Evolutionary conservation across 2,329 filamentous ascomycete species (phyloP), one percentile per base, ranked within the genome.

Genomic region (Fusarium transvaalense): DNA sequence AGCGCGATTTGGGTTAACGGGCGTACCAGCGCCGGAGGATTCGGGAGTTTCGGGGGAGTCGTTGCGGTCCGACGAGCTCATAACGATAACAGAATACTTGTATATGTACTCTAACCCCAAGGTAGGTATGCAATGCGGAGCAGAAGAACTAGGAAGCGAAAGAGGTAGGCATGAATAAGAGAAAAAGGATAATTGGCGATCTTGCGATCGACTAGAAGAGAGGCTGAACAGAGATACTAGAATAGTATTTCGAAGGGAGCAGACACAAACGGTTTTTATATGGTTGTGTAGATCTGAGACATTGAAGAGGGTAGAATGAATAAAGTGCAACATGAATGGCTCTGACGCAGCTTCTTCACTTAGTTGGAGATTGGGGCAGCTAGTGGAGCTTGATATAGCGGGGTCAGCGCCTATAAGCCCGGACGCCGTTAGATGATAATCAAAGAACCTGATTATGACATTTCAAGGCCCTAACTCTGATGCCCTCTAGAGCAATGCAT

Each of bases 1-100:
- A 19, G 71, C 71, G 48, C 68, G 71, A 51, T 73, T 68, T 34
- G 61, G 39, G 61, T 61, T 69, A 19, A 61, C 45, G 31, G 73
- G 72, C n/a, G 73, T 75, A 45, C 61, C 66, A 42, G 65, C 64
- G 55, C 73, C 73, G 37, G 73, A 74, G 14, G 72, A 64, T 48
- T 70, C 66, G 46, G 71, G 59, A 14, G 61, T 42, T 55, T 73
- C 72, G 61, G 71, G 60, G 51, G 67, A 71, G 58, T 69, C 60
- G 60, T 61, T 60, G 53, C 56, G 64, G 66, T 69, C 66, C 37
- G 69, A 67, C 39, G 52, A 71, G 58, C 53, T 71, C 71, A 74
- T 74, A 52, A 52, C 38, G 43, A 52, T 35, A 51, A 39, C 31
- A 47, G 32, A 37, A 21, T 23, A 25, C 14, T n/a, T 35, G 8